Evolutionary conservation across 495 filamentous ascomycete species (phyloP), one percentile per base, ranked within the genome.

Genomic region (Rhizodiscina lignyota): DNA sequence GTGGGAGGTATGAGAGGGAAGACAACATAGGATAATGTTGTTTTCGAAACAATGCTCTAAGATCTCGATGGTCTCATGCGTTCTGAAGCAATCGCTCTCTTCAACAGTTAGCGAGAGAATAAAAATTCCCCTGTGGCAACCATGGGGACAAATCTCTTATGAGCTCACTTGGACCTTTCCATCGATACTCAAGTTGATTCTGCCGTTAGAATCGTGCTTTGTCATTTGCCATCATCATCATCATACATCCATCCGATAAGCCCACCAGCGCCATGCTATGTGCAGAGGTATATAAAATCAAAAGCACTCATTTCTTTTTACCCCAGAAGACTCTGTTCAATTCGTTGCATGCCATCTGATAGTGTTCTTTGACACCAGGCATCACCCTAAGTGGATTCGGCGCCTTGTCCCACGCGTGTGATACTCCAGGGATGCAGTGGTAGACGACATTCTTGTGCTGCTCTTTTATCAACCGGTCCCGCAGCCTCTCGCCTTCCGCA

Each of bases 341-440:
- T 45, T 62, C 54, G 29, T 42, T 44, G 40, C 64, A 67, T 23
- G 62, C 63, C 32, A 55, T 43, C 32, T 38, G 29, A 45, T 68
- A 70, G 40, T 58, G 44, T 39, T 56, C 39, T 35, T 44, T 21
- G 19, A 57, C 56, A 5, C 54, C 52, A 8, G 52, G 54, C 31
- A 58, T 63, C 42, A 58, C 70, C n/a, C 68, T 66, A 41, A 79
- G 63, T 6, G 81, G 83, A 52, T 83, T 83, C 28, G 85, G 74
- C 18, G 67, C 70, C 58, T 93, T 92, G 46, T 94, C 85, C 79
- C 83, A 94, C 0, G 64, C 86, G 54, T 94, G 85, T 18, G 62
- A 60, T 20, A 73, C 80, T 15, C 66, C 77, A n/a, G 69, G 64
- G 18, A 93, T 68, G 60, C 82, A 72, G 45, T 68, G 72, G 41